Base-by-base conservation (phyloP, 148 eudicot species). In the Persicaria tinctoria region DNA sequence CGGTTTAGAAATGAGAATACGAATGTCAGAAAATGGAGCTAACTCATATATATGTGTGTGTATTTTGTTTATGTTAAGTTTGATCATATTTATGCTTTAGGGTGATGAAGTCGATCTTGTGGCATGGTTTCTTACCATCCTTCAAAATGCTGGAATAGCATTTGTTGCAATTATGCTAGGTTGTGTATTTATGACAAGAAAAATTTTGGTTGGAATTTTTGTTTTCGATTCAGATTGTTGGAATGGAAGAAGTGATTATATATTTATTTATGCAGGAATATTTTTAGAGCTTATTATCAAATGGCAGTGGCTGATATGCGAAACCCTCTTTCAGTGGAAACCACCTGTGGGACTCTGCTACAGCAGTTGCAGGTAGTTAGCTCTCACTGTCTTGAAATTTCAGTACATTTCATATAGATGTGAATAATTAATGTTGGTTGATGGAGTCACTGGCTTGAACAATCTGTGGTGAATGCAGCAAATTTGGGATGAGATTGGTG, bases 401-500 rank as follows among this genome's bases (percentile, higher is more conserved):
- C 23, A 12, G 14, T 13, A 5, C 4, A 51, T 12, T 51, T 12
- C 12, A 12, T 53, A 53, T 3, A 6, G 3, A 57, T 57, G 10
- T 57, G 62, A n/a, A 17, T 56, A 56, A 56, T 56, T 56, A 23
- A 2, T 18, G 32, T 20, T 13, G 20, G 18, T 18, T 57, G 63
- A 20, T 8, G 53, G 53, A 50, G 53, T 50, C 32, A 18, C 18
- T 23, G 1, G 32, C 11, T 57, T 17, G 63, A 27, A 20, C 20
- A 57, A 57, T 56, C 9, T 56, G 2, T 57, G 63, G 63, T 18
- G 74, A 38, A 63, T 79, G 83, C 92, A 94, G 98, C 85, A 86
- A 89, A 91, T 91, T 75, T 93, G 98, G 98, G 93, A 93, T 79
- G 98, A 93, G 80, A 97, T 93, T 79, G 98, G 98, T 80, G 98